phyloP scores from a whole-genome alignment of 495 filamentous ascomycete genomes.

The Neurospora sp. region DNA sequence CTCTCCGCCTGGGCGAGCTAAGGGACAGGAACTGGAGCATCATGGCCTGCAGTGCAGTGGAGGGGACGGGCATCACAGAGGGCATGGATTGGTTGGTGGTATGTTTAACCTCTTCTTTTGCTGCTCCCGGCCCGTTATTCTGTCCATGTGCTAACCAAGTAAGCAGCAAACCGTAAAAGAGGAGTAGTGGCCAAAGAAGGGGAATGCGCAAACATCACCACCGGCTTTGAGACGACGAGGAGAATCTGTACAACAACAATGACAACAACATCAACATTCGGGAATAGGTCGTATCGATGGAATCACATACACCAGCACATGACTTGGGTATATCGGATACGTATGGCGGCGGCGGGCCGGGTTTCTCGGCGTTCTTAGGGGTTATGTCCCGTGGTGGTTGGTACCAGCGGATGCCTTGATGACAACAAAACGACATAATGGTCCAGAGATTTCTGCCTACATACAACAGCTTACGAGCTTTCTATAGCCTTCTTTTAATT shows the following conservation, averaged over 20 bases:
- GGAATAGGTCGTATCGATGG: background rate
- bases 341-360: conserved; percentile 2
- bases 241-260: conserved; percentile 19
- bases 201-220: background rate
- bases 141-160: conserved; percentile 10
- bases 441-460: background rate
- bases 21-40: conserved; percentile 99
- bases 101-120: conserved; percentile 30
- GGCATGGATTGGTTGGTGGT: conserved; percentile 99
- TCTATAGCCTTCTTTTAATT: background rate
- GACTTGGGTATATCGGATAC: conserved; percentile 17
- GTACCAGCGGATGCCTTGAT: conserved; percentile 5
- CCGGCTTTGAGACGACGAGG: background rate
- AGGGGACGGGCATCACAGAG: conserved; percentile 85
- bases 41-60: conserved; percentile 91
- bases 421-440: conserved; percentile 1
- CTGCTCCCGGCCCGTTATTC: background rate
- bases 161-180: conserved; percentile 39
- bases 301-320: conserved; percentile 9
- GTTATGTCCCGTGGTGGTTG: background rate
- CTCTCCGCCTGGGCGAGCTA: conserved; percentile 76
- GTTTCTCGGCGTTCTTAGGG: conserved; percentile 11
- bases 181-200: conserved; percentile 21
- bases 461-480: background rate
- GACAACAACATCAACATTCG: conserved; percentile 11